Evolutionary conservation across 2,329 filamentous ascomycete genomes (phyloP).

Genomic region (Colletotrichum agaves): DNA sequence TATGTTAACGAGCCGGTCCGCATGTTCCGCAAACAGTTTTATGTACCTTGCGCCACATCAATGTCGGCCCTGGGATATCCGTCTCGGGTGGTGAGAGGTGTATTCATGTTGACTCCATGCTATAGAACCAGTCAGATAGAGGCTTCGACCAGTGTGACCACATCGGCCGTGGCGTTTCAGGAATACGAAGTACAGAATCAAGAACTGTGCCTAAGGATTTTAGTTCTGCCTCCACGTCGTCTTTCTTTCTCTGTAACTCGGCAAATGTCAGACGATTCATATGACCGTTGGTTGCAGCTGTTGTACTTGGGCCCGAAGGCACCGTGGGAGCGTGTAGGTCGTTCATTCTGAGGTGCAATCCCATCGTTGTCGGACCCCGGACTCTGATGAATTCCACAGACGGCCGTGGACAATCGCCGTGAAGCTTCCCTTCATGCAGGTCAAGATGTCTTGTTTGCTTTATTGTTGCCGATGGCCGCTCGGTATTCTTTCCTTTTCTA

Average conservation of each 20-base stretch:
- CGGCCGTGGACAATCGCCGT: no score
- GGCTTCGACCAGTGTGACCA: slow-evolving; percentile 30
- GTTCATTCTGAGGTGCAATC: slow-evolving; percentile 56
- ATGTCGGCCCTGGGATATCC: slow-evolving; percentile 94
- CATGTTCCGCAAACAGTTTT: no score
- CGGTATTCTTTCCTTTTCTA: not conserved
- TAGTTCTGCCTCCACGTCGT: slow-evolving; percentile 86
- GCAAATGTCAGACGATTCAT: slow-evolving; percentile 74
- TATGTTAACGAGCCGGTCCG: slow-evolving; percentile 24
- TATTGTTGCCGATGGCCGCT: not conserved
- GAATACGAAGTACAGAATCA: slow-evolving; percentile 73
- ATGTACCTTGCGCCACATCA: slow-evolving; percentile 87
- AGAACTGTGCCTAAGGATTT: slow-evolving; percentile 85
- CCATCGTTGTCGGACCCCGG: slow-evolving; percentile 10
- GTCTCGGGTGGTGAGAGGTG: slow-evolving; percentile 85
- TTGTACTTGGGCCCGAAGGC: slow-evolving; percentile 79
- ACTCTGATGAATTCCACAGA: not conserved
- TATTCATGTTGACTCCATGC: slow-evolving; percentile 95
- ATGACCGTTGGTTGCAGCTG: slow-evolving; percentile 68
- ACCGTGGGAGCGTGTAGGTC: slow-evolving; percentile 69
- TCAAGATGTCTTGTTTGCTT: not conserved
- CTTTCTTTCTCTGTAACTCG: slow-evolving; percentile 86
- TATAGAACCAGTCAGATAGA: slow-evolving; percentile 50
- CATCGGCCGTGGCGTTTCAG: not conserved
- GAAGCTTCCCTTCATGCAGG: no score